These are phyloP conservation scores for Candida suzukii DNA, from an alignment of 805 yeast genomes.

Conservation along the genomic window DNA sequence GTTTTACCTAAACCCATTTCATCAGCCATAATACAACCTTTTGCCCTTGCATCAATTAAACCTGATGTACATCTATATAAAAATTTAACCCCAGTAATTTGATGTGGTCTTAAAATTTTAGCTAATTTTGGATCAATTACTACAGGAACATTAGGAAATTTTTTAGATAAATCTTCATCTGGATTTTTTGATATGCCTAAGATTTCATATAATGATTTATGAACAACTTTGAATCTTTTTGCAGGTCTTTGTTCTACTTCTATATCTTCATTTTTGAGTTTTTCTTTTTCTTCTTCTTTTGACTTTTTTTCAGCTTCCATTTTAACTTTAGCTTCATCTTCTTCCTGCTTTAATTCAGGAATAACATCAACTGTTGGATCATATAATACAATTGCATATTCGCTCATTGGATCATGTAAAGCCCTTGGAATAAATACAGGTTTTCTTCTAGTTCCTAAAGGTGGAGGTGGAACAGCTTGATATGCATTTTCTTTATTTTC, in stretches of 20 bases:
- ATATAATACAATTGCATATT: constrained; percentile 87
- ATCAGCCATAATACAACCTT: constrained; percentile 97
- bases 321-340: constrained; percentile 16
- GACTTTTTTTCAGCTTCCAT: constrained; percentile 18
- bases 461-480: constrained; percentile 55
- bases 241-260: constrained; percentile 12
- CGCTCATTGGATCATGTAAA: constrained; percentile 90
- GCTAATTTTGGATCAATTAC: constrained; percentile 88
- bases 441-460: constrained; percentile 74
- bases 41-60: constrained; percentile 69
- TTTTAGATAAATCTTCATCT: constrained; percentile 36
- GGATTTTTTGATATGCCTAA: constrained; percentile 60
- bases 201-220: constrained; percentile 70
- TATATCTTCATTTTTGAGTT: constrained; percentile 11
- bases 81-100: constrained; percentile 90
- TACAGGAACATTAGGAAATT: constrained; percentile 84
- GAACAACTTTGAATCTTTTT: constrained; percentile 35
- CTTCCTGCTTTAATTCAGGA: constrained; percentile 24
- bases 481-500: constrained; percentile 25
- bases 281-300: constrained; percentile 12
- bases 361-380: constrained; percentile 85
- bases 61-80: constrained; percentile 90
- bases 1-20: constrained; percentile 96
- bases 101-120: constrained; percentile 88
- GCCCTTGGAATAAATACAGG: constrained; percentile 78